Conservation (phyloP, 108 stramenopile species). For the Cyclotella cryptica region DNA sequence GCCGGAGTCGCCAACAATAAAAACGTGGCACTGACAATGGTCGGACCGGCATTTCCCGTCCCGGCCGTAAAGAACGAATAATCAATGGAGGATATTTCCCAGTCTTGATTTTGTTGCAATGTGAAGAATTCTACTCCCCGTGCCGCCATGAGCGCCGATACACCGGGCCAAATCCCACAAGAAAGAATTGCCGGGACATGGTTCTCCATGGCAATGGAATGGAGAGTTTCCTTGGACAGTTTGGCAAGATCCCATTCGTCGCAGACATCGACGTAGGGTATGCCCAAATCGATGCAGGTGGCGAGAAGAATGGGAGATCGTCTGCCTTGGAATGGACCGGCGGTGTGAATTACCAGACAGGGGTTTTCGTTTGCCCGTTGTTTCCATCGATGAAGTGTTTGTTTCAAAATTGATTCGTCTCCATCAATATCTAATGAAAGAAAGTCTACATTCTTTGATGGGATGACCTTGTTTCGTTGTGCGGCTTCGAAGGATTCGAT, state of each 20-base stretch:
- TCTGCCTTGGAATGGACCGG: constrained; percentile 87
- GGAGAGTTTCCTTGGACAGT: constrained; percentile 57
- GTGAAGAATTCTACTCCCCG: constrained; percentile 42
- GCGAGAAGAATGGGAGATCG: constrained; percentile 57
- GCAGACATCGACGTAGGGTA: constrained; percentile 89
- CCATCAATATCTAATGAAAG: constrained; percentile 30
- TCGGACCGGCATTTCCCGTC: constrained; percentile 85
- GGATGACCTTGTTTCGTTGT: constrained; percentile 15
- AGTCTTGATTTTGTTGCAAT: neutral
- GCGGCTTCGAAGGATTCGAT: constrained; percentile 24
- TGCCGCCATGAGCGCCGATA: constrained; percentile 58
- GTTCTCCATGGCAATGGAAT: constrained; percentile 35
- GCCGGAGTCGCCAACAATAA: constrained; percentile 77
- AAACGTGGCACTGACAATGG: constrained; percentile 85
- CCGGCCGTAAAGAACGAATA: constrained; percentile 88
- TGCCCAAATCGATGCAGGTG: constrained; percentile 46
- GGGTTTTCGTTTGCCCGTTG: neutral
- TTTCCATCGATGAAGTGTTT: constrained; percentile 13
- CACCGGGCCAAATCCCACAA: constrained; percentile 66
- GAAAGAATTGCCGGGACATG: constrained; percentile 60
- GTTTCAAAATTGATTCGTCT: neutral
- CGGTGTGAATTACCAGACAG: constrained; percentile 80
- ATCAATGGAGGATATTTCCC: constrained; percentile 52
- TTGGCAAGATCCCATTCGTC: constrained; percentile 80
- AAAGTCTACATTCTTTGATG: constrained; percentile 31